These are phyloP conservation scores for Haberlea rhodopensis DNA, from an alignment of 257 asterid species.

Conservation along the genomic window DNA sequence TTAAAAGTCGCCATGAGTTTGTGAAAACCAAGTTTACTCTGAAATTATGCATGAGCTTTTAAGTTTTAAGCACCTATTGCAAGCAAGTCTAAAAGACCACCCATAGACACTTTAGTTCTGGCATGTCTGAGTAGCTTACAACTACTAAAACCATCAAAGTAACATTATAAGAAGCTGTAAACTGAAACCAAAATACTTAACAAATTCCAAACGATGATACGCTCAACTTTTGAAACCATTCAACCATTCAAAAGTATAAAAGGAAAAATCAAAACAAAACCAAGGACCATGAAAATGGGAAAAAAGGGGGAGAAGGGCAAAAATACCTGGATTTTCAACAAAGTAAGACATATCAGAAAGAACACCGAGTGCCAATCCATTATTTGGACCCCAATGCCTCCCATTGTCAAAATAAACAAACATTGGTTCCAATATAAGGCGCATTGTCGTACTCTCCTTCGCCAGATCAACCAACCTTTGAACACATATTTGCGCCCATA, in stretches of 20 bases:
- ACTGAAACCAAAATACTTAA: not conserved
- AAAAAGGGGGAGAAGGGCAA: conserved; percentile 4
- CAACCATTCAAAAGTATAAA: not conserved
- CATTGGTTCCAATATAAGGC: conserved; percentile 88
- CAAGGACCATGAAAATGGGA: conserved; percentile 12
- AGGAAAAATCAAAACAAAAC: conserved; percentile 2
- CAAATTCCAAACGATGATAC: not conserved
- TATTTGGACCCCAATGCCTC: conserved; percentile 68
- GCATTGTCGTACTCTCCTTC: conserved; percentile 82
- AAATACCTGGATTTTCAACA: conserved; percentile 72
- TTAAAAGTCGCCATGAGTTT: not conserved
- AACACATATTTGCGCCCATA: conserved; percentile 91
- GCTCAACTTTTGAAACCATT: not conserved
- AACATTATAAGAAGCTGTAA: conserved; percentile 3
- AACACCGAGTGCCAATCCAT: conserved; percentile 68
- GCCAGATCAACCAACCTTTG: conserved; percentile 92
- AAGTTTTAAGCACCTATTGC: too few species aligned
- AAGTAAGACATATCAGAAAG: conserved; percentile 82
- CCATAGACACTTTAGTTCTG: too few species aligned
- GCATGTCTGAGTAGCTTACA: not conserved
- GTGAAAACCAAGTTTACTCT: not conserved
- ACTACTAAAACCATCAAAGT: not conserved
- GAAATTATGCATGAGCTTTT: not conserved
- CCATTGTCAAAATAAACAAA: conserved; percentile 72
- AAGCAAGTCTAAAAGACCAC: too few species aligned